Evolutionary conservation across 805 yeast genomes (phyloP).

Genomic region (Saccharomycopsis javanensis): DNA sequence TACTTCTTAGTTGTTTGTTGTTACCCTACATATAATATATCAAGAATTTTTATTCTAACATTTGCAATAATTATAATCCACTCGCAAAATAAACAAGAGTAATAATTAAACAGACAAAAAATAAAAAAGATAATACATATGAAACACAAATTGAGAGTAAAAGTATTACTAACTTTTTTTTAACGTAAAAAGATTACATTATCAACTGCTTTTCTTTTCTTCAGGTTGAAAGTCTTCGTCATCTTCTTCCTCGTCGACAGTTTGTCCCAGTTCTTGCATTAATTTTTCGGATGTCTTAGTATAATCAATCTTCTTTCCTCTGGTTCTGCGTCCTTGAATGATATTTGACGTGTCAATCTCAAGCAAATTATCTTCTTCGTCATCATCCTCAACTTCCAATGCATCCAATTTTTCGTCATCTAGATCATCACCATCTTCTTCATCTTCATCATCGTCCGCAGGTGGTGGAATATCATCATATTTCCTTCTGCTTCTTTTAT

Average conservation of each 20-base stretch:
- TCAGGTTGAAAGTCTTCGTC: conserved; percentile 40
- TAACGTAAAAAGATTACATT: no score
- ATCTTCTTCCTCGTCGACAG: conserved; percentile 36
- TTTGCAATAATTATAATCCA: neutral
- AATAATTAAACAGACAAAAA: neutral
- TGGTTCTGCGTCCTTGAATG: conserved; percentile 80
- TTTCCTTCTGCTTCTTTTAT: conserved; percentile 50
- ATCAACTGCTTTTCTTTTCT: conserved; percentile 17
- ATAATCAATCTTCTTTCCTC: conserved; percentile 83
- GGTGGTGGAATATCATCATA: conserved; percentile 50
- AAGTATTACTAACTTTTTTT: no score
- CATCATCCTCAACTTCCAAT: conserved; percentile 41
- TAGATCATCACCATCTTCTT: conserved; percentile 37
- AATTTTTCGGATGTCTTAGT: conserved; percentile 68
- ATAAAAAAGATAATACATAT: neutral
- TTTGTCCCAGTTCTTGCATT: conserved; percentile 35
- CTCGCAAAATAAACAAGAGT: neutral
- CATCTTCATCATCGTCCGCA: conserved; percentile 39
- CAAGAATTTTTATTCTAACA: neutral
- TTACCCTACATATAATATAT: no score
- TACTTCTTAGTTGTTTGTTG: neutral
- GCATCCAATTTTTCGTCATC: conserved; percentile 32
- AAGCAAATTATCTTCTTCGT: conserved; percentile 67
- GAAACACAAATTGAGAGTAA: no score
- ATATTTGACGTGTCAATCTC: conserved; percentile 80